Conservation (phyloP, 1,139 yeast genomes). For the Debaryomyces fabryi region DNA sequence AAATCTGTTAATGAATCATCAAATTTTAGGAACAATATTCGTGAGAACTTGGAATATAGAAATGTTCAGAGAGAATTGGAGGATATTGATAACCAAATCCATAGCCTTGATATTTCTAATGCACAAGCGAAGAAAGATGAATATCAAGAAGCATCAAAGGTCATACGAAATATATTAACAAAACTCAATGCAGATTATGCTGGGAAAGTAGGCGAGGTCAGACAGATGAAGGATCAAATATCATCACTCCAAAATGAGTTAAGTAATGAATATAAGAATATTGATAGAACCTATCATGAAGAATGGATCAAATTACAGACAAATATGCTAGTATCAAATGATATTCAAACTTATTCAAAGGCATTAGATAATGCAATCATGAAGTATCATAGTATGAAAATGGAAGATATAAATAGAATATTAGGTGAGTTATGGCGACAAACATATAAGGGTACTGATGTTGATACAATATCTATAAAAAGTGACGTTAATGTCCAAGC, state of each 20-base stretch:
- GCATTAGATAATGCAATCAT: constrained; percentile 92
- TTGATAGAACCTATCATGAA: constrained; percentile 62
- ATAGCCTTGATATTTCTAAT: constrained; percentile 48
- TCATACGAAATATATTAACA: constrained; percentile 58
- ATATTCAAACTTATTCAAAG: constrained; percentile 76
- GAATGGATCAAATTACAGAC: constrained; percentile 82
- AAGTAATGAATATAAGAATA: constrained; percentile 67
- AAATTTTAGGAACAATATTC: constrained; percentile 38
- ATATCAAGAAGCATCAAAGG: constrained; percentile 61
- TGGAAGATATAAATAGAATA: constrained; percentile 89
- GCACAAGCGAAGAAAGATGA: constrained; percentile 67
- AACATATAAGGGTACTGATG: constrained; percentile 94
- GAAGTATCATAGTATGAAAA: constrained; percentile 88
- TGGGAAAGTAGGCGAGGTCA: constrained; percentile 80
- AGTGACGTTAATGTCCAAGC: constrained; percentile 70
- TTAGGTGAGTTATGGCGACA: constrained; percentile 91
- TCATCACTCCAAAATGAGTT: constrained; percentile 59
- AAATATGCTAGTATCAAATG: constrained; percentile 78
- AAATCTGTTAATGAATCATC: constrained; percentile 38
- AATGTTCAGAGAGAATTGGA: constrained; percentile 31
- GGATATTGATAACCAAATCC: constrained; percentile 30
- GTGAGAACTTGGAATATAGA: constrained; percentile 45
- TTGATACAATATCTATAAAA: constrained; percentile 83
- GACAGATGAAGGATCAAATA: constrained; percentile 79
- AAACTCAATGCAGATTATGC: constrained; percentile 69